A percentile compares a stretch with the other conserved stretches of the same genome.
phyloP scores from a whole-genome alignment of 2,329 filamentous ascomycete genomes.

The Colletotrichum truncatum region DNA sequence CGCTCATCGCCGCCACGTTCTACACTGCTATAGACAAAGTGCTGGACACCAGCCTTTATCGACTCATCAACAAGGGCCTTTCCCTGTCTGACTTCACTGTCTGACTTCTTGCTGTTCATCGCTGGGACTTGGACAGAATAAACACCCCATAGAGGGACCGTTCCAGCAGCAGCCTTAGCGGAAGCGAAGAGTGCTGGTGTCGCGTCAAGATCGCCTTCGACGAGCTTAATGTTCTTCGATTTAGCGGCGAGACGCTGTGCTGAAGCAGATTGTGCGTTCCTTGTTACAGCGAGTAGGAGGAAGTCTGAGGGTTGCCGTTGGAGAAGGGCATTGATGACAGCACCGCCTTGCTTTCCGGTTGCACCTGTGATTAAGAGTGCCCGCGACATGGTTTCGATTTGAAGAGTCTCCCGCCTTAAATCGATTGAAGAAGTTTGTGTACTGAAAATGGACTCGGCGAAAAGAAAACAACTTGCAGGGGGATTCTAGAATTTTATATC shows the following conservation, averaged over 20 bases:
- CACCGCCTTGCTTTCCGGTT: slow-evolving; percentile 48
- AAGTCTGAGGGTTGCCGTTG: slow-evolving; percentile 14
- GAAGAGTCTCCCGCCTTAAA: too few relatives aligned
- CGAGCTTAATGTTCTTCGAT: slow-evolving; percentile 33
- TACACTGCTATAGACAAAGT: slow-evolving; percentile 68
- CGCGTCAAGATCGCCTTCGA: slow-evolving; percentile 61
- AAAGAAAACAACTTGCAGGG: too few relatives aligned
- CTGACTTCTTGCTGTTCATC: slow-evolving; percentile 2
- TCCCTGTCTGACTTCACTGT: slow-evolving; percentile 51
- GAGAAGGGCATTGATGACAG: slow-evolving; percentile 41
- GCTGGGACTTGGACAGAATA: slow-evolving; percentile 53
- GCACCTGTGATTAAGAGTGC: slow-evolving; percentile 43
- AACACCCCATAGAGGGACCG: slow-evolving; percentile 57
- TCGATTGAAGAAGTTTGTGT: background rate
- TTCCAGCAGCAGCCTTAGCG: background rate
- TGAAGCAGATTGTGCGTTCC: slow-evolving; percentile 52
- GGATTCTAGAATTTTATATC: too few relatives aligned
- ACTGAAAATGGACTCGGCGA: too few relatives aligned
- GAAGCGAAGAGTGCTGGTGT: slow-evolving; percentile 53
- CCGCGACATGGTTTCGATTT: background rate
- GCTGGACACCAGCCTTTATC: slow-evolving; percentile 58
- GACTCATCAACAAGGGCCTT: slow-evolving; percentile 62
- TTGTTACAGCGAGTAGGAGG: slow-evolving; percentile 61
- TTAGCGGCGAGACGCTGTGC: slow-evolving; percentile 52
- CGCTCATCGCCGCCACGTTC: slow-evolving; percentile 62